Evolutionary conservation across 345 rosid species (phyloP).

Genomic region (Eucalyptus sp.): DNA sequence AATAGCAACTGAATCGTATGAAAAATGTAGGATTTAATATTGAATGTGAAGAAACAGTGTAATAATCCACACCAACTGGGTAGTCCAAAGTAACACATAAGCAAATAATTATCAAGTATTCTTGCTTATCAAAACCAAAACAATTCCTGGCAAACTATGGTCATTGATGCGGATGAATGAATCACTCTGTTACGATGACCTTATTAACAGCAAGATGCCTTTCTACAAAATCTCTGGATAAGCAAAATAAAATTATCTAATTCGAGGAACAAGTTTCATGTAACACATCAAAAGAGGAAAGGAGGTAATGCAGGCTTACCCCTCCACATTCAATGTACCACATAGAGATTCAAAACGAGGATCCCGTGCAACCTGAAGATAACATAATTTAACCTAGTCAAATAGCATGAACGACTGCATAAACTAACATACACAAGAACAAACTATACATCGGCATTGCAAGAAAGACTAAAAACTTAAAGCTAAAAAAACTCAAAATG

Average conservation of each 20-base stretch:
- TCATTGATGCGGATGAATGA: neutral
- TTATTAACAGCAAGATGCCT: neutral
- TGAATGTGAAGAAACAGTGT: neutral
- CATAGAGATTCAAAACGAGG: conserved; percentile 70
- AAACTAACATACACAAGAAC: neutral
- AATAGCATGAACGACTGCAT: neutral
- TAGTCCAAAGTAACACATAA: neutral
- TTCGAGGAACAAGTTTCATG: neutral
- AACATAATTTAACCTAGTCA: neutral
- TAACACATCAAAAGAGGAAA: neutral
- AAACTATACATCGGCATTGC: neutral
- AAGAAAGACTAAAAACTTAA: neutral
- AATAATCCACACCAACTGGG: neutral
- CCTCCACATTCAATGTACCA: conserved; percentile 53
- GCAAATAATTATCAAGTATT: neutral
- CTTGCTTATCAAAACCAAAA: neutral
- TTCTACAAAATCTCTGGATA: neutral
- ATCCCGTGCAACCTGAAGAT: conserved; percentile 47
- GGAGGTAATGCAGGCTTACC: conserved; percentile 23
- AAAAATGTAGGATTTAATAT: neutral
- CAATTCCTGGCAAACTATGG: neutral
- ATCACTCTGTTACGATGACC: neutral
- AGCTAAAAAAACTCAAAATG: neutral
- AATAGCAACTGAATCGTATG: neutral
- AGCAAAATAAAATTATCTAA: neutral